phyloP scores from a whole-genome alignment of 2,329 filamentous ascomycete species.

The Xylaria sp. region DNA sequence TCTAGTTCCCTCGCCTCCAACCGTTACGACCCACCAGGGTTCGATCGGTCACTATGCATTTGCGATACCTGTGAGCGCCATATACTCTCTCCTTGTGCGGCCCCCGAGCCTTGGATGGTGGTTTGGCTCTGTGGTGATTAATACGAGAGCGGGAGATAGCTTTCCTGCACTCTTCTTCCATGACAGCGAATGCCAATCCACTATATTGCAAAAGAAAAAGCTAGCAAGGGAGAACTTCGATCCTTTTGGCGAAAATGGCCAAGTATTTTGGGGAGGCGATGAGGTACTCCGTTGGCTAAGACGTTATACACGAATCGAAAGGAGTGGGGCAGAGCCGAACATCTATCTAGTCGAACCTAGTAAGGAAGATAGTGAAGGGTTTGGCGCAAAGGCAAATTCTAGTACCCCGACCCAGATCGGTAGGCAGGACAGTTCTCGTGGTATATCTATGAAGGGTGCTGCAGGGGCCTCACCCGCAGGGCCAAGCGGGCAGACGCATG shows the following conservation, averaged over 20 bases:
- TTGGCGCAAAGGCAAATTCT: conserved; percentile 72
- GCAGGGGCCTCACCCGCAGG: conserved; percentile 53
- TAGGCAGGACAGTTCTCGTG: conserved; percentile 52
- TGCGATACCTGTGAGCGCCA: conserved; percentile 86
- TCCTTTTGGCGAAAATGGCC: conserved; percentile 84
- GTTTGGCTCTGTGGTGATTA: conserved; percentile 96
- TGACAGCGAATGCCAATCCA: conserved; percentile 95
- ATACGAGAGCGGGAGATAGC: conserved; percentile 88
- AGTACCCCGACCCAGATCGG: conserved; percentile 58
- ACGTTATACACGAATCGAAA: conserved; percentile 83
- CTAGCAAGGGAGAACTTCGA: conserved; percentile 86
- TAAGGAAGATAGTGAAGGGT: conserved; percentile 84
- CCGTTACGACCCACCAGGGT: conserved; percentile 78
- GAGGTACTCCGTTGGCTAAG: conserved; percentile 93
- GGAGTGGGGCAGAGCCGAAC: conserved; percentile 86
- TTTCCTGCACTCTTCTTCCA: conserved; percentile 98
- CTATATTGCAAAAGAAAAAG: conserved; percentile 92
- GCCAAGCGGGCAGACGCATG: conserved; percentile 57
- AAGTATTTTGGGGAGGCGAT: conserved; percentile 98
- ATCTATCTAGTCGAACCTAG: conserved; percentile 91
- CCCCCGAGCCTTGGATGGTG: conserved; percentile 97
- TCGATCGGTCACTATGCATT: conserved; percentile 87
- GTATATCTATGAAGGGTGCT: conserved; percentile 49
- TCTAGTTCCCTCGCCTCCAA: conserved; percentile 90
- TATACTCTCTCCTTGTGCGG: conserved; percentile 90